These are phyloP conservation scores for Zalaria obscura DNA, from an alignment of 2,329 filamentous ascomycete species.

Conservation along the genomic window DNA sequence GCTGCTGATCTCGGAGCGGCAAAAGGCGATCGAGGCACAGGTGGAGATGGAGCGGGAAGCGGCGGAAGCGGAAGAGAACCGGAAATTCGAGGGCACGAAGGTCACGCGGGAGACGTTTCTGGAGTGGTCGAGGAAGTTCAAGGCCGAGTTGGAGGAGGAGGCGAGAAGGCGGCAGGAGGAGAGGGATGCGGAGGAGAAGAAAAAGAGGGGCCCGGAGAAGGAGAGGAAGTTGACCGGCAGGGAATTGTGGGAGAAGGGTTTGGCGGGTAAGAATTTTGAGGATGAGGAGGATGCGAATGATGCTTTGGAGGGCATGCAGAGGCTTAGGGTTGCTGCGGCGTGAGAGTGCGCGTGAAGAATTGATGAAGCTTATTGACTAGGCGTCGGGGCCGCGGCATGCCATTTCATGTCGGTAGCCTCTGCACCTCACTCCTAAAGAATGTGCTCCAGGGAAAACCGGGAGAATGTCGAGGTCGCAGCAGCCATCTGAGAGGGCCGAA, in stretches of 20 bases:
- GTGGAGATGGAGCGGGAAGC: conserved; percentile 41
- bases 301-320: conserved; percentile 48
- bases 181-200: conserved; percentile 58
- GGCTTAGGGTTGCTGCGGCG: conserved; percentile 46
- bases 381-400: too few species aligned
- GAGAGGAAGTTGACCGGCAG: conserved; percentile 62
- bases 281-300: conserved; percentile 48
- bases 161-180: conserved; percentile 39
- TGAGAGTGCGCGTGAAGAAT: background rate
- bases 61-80: conserved; percentile 82
- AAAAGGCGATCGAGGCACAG: conserved; percentile 43
- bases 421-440: too few species aligned
- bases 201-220: conserved; percentile 36
- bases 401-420: too few species aligned
- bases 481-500: too few species aligned
- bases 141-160: conserved; percentile 66
- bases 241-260: conserved; percentile 34
- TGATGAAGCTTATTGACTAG: too few species aligned
- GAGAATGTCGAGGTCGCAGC: too few species aligned
- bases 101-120: conserved; percentile 81
- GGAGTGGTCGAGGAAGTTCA: conserved; percentile 67
- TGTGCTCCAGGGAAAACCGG: too few species aligned
- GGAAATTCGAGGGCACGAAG: conserved; percentile 82
- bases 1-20: conserved; percentile 61
- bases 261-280: conserved; percentile 48